These are phyloP conservation scores for Fonsecaea nubica DNA, from an alignment of 2,329 filamentous ascomycete species.

Conservation along the genomic window DNA sequence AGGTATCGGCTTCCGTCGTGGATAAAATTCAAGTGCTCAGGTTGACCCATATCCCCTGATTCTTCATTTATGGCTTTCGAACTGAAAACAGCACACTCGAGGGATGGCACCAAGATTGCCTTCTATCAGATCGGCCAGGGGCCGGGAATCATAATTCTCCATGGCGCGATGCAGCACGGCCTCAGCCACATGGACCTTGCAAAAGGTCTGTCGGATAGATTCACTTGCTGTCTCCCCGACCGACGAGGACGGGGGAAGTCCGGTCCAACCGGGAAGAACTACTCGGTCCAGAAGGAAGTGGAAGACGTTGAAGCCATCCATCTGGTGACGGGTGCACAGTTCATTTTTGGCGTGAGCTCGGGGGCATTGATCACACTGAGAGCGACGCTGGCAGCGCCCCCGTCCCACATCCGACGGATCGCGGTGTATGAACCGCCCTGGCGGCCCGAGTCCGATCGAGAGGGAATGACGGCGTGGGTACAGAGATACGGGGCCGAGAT, in stretches of 20 bases:
- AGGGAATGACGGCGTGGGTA: conserved; percentile 21
- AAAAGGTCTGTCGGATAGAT: conserved; percentile 9
- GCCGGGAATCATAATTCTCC: conserved; percentile 25
- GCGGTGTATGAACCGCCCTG: conserved; percentile 31
- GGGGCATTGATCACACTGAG: conserved; percentile 27
- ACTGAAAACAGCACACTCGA: conserved; percentile 17
- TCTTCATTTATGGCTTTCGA: conserved; percentile 11
- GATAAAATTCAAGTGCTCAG: not conserved
- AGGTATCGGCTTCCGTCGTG: not conserved
- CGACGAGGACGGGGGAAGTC: conserved; percentile 27
- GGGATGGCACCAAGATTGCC: conserved; percentile 29
- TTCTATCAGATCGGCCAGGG: conserved; percentile 24
- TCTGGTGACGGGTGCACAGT: conserved; percentile 17
- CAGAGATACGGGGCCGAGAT: conserved; percentile 23
- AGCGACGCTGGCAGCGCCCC: conserved; percentile 17
- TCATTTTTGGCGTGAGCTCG: conserved; percentile 29
- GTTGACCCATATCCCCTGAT: not conserved
- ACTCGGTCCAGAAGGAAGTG: conserved; percentile 19
- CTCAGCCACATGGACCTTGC: conserved; percentile 30
- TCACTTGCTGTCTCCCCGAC: conserved; percentile 29
- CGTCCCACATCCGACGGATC: conserved; percentile 22
- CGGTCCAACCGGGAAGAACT: conserved; percentile 17
- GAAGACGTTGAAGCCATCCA: conserved; percentile 30
- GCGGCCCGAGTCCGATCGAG: conserved; percentile 21
- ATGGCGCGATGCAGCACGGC: conserved; percentile 26